phyloP scores from a whole-genome alignment of 352 stramenopile genomes.

The Paralagenidium karlingii region DNA sequence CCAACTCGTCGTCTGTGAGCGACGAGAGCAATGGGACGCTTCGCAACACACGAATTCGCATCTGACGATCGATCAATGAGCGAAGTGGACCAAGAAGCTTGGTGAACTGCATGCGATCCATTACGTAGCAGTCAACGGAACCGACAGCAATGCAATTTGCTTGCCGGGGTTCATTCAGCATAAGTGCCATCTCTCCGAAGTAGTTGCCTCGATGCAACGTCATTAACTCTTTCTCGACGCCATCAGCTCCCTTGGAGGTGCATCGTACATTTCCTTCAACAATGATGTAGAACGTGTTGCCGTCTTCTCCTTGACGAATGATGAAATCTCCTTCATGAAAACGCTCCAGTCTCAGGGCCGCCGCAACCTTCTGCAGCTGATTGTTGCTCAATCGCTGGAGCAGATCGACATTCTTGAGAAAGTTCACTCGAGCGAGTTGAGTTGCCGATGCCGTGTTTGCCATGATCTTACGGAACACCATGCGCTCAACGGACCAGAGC shows the following conservation, averaged over 20 bases:
- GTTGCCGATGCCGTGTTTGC: constrained; percentile 59
- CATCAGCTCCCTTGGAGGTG: constrained; percentile 38
- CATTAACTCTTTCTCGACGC: constrained; percentile 64
- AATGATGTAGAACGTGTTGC: constrained; percentile 97
- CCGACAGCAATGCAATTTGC: constrained; percentile 73
- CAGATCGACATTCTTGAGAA: constrained; percentile 91
- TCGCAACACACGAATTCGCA: constrained; percentile 89
- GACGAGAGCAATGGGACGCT: constrained; percentile 84
- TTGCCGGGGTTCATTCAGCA: constrained; percentile 75
- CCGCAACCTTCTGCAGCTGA: constrained; percentile 76
- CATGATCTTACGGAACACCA: constrained; percentile 73
- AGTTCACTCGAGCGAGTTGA: constrained; percentile 74
- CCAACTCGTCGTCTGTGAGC: constrained; percentile 79
- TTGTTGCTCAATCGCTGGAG: constrained; percentile 83
- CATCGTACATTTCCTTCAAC: constrained; percentile 86
- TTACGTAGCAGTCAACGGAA: constrained; percentile 84
- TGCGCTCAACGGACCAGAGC: constrained; percentile 91
- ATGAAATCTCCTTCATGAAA: constrained; percentile 89
- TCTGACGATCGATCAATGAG: constrained; percentile 70
- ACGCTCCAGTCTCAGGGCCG: constrained; percentile 64
- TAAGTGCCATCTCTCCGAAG: constrained; percentile 83
- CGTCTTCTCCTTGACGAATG: constrained; percentile 88
- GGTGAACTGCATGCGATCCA: constrained; percentile 83
- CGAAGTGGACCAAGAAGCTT: constrained; percentile 67
- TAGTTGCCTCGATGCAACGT: constrained; percentile 68